Conservation (phyloP, 371 early-diverging fungal genomes). For the Mucor circinelloides region DNA sequence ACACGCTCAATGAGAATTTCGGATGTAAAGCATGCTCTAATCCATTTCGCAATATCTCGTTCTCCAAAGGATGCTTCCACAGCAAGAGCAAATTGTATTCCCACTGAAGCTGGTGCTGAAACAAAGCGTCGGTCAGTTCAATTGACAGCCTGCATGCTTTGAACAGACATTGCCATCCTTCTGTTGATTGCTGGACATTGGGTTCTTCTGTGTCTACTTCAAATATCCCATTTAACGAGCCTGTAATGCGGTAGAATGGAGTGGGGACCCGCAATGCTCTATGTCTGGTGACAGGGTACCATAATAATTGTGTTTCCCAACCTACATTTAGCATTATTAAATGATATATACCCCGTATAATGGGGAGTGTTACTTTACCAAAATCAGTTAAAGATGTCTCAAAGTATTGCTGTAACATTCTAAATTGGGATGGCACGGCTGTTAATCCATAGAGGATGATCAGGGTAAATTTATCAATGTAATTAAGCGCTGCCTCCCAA, state of each 20-base stretch:
- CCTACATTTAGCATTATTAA: constrained; percentile 10
- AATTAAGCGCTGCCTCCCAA: constrained; percentile 13
- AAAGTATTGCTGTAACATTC: neutral
- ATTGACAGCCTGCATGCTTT: constrained; percentile 27
- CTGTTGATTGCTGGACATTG: neutral
- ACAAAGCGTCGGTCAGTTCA: constrained; percentile 15
- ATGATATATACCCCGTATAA: neutral
- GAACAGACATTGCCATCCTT: constrained; percentile 25
- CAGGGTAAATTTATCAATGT: constrained; percentile 1
- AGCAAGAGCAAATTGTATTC: constrained; percentile 22
- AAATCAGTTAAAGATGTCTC: neutral
- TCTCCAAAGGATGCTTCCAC: constrained; percentile 29
- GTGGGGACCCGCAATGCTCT: constrained; percentile 9
- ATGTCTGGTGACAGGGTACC: constrained; percentile 15
- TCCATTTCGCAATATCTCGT: constrained; percentile 8
- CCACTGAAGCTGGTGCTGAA: constrained; percentile 21
- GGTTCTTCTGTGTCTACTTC: neutral
- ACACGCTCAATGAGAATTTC: constrained; percentile 9
- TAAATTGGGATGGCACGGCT: neutral
- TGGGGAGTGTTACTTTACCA: constrained; percentile 2
- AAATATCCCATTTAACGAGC: constrained; percentile 9
- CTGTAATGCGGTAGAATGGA: constrained; percentile 14
- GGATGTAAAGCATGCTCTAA: constrained; percentile 27
- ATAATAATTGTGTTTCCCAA: constrained; percentile 27
- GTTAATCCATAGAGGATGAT: neutral